These are phyloP conservation scores for Ganoderma lucidum DNA, from an alignment of 1,284 basidiomycete species.

Conservation along the genomic window DNA sequence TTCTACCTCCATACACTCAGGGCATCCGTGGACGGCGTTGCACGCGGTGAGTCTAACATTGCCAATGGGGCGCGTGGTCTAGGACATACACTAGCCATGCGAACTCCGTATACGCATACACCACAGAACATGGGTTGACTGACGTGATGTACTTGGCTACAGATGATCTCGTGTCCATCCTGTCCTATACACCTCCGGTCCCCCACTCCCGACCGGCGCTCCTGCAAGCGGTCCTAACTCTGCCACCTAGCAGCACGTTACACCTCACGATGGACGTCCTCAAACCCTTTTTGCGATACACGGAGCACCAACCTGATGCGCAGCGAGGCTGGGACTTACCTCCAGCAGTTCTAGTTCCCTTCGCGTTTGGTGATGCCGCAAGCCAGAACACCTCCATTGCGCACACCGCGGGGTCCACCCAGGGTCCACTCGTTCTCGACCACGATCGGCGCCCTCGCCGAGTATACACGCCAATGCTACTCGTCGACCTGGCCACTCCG, in stretches of 20 bases:
- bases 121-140: slow-evolving; percentile 8
- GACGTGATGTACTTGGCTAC: slow-evolving; percentile 23
- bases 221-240: slow-evolving; percentile 73
- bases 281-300: slow-evolving; percentile 92
- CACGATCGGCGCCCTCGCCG: slow-evolving; percentile 41
- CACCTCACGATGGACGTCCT: slow-evolving; percentile 78
- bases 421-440: background rate
- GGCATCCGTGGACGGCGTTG: slow-evolving; percentile 47
- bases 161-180: slow-evolving; percentile 67
- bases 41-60: slow-evolving; percentile 51
- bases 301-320: slow-evolving; percentile 95
- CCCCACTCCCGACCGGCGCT: slow-evolving; percentile 79
- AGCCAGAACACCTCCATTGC: slow-evolving; percentile 16
- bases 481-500: slow-evolving; percentile 93
- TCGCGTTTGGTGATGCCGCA: slow-evolving; percentile 36
- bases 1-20: slow-evolving; percentile 87
- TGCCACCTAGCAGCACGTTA: slow-evolving; percentile 75
- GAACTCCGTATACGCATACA: slow-evolving; percentile 11
- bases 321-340: slow-evolving; percentile 95
- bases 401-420: background rate
- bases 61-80: background rate
- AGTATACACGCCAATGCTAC: slow-evolving; percentile 83
- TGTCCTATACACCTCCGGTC: slow-evolving; percentile 74
- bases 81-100: background rate
- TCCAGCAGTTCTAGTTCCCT: slow-evolving; percentile 76